These are phyloP conservation scores for Conticribra guillardii DNA, from an alignment of 108 stramenopile genomes.

Conservation along the genomic window DNA sequence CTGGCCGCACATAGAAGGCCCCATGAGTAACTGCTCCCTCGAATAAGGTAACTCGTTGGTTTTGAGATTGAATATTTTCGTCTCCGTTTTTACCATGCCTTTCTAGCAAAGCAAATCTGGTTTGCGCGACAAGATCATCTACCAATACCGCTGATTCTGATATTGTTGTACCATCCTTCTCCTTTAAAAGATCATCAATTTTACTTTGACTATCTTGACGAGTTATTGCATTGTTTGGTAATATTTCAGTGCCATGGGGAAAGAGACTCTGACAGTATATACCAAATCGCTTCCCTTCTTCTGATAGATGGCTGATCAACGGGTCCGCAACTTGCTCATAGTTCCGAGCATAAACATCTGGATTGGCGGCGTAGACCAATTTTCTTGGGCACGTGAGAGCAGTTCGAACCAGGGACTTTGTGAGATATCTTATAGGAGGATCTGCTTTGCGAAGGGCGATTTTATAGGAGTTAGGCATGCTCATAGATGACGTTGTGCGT, in stretches of 20 bases:
- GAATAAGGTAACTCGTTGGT: slow-evolving; percentile 40
- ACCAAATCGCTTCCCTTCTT: slow-evolving; percentile 51
- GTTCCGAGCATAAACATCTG: slow-evolving; percentile 25
- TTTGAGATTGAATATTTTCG: too few species aligned
- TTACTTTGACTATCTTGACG: neutral
- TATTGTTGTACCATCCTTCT: neutral
- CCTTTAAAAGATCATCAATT: neutral
- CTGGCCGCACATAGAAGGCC: slow-evolving; percentile 47
- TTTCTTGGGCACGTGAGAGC: slow-evolving; percentile 58
- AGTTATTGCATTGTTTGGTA: neutral
- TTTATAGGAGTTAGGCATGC: neutral
- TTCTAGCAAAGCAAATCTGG: slow-evolving; percentile 17
- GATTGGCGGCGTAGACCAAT: slow-evolving; percentile 50
- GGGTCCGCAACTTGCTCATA: slow-evolving; percentile 32
- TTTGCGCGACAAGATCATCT: slow-evolving; percentile 21
- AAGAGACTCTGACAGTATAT: slow-evolving; percentile 48
- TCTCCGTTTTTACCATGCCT: neutral
- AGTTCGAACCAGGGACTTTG: slow-evolving; percentile 53
- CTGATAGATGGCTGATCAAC: slow-evolving; percentile 32
- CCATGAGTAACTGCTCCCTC: slow-evolving; percentile 50
- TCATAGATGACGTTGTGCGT: too few species aligned
- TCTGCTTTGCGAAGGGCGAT: neutral
- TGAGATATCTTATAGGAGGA: slow-evolving; percentile 48
- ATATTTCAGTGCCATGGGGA: slow-evolving; percentile 50
- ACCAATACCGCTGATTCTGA: neutral